Base-by-base conservation (phyloP, 495 filamentous ascomycete species). In the Hyaloscypha bicolor region DNA sequence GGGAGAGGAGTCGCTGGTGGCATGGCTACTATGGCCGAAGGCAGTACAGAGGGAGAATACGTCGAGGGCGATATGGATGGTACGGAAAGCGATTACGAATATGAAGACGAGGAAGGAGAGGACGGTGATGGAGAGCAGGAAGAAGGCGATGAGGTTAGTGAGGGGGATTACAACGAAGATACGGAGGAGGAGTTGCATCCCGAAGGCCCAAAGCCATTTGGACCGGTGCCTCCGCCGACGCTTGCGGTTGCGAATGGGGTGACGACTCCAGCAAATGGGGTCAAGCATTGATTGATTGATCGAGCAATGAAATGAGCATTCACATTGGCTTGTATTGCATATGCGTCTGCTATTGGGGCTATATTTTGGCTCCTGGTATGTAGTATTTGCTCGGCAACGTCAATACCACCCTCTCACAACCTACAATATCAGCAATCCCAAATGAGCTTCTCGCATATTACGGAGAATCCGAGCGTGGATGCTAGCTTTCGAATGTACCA, bases 71-170 rank as follows among this genome's bases (percentile, higher is more conserved):
- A 94, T 64, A 88, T 88, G 55, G 90, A 91, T 63, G 87, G 82
- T 33, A 90, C 87, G 21, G 88, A 89, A 69, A 90, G 86, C 71
- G 88, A 91, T 63, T 89, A 88, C 67, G 80, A 81, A 53, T 78
- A 88, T 62, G 87, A 88, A 63, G 89, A 93, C 69, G 90, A 91
- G 65, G 89, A 93, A 57, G 90, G 90, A n/a, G 90, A 90, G 32
- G 89, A 89, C 52, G 85, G 87, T 37, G 92, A 93, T 62, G 88
- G 90, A 25, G 88, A 91, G 57, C 86, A 89, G 61, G 85, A 87
- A 61, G 88, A 89, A 63, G 87, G 89, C 56, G 83, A 85, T 5
- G 87, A 89, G 64, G 83, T 82, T 3, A 57, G 59, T 35, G 60
- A 63, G 5, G 66, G 79, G 2, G 88, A 92, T 58, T 87, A 89